Evolutionary conservation across 1,284 basidiomycete genomes (phyloP), one percentile per base, ranked within the genome.

Genomic region (Mycena sp.): DNA sequence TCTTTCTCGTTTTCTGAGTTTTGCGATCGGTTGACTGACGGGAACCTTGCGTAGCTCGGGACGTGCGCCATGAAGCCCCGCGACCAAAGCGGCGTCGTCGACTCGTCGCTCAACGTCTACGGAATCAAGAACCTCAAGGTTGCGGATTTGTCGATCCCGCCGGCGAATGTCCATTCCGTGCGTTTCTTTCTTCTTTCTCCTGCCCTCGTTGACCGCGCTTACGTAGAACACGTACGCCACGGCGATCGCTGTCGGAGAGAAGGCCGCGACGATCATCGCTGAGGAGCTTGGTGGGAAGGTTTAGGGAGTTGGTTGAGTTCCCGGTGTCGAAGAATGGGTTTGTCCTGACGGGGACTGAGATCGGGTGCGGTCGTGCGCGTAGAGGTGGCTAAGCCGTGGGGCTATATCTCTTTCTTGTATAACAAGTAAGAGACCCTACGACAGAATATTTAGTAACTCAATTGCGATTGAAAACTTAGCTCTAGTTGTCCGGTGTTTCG

Each of bases 51-150:
- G 25, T 61, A 87, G 85, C 76, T 86, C 32, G 87, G 86, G 19
- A 91, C 88, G 0, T 89, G 88, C 65, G 83, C 85, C 0, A 90
- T 91, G 88, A 88, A 86, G 71, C 78, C 83, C 1, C 79, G 83
- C 25, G 81, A 83, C 14, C 60, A 78, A 54, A 81, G 81, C 6
- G 89, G 88, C 19, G 89, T 90, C 0, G 86, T 91, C 10, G 86
- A 90, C 67, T 64, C 81, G 10, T 78, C 75, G 6, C 72, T 91
- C 46, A 87, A 87, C 70, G 88, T 90, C 4, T 89, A 90, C 68
- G 88, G 88, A 4, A 79, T 86, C 0, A 66, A 76, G 49, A 77
- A 81, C 25, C 74, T 91, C 50, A 90, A 90, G 74, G 80, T 91
- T 26, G 86, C 84, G 48, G 82, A 83, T 63, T 56, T 82, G 59